phyloP scores from a whole-genome alignment of 768 basidiomycete species.

The Cyathus striatus region DNA sequence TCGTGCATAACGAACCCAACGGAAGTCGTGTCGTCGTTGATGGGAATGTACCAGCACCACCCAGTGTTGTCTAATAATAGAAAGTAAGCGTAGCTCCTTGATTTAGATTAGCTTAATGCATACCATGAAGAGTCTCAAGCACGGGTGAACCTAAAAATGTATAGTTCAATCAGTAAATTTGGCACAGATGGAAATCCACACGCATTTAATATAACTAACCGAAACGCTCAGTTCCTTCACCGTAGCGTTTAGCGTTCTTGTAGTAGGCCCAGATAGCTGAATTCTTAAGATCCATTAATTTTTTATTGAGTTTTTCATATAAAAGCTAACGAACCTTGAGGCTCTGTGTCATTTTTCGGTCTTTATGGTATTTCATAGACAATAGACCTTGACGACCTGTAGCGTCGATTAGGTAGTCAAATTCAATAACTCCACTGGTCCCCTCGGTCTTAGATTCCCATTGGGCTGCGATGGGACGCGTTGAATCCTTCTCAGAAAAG shows the following conservation, averaged over 20 bases:
- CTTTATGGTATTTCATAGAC: conserved; percentile 40
- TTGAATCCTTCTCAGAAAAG: neutral
- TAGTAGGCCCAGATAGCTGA: conserved; percentile 34
- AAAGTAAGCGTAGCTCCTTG: no score
- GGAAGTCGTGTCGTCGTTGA: neutral
- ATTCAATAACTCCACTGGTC: neutral
- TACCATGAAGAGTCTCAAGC: neutral
- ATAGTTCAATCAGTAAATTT: neutral
- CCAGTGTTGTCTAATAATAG: neutral
- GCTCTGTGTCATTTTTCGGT: conserved; percentile 24
- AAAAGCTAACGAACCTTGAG: neutral
- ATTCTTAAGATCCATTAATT: neutral
- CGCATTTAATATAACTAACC: conserved; percentile 32
- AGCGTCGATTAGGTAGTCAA: neutral
- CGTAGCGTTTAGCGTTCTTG: conserved; percentile 29
- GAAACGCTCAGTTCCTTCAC: conserved; percentile 21
- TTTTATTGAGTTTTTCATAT: neutral
- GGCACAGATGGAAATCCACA: neutral
- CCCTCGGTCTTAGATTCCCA: neutral
- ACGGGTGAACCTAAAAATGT: neutral
- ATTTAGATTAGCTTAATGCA: neutral
- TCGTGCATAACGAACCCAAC: neutral
- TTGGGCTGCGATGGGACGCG: neutral
- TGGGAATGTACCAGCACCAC: neutral
- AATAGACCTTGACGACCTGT: conserved; percentile 26